Conservation (phyloP, 768 basidiomycete genomes). For the Tricholoma sp. region DNA sequence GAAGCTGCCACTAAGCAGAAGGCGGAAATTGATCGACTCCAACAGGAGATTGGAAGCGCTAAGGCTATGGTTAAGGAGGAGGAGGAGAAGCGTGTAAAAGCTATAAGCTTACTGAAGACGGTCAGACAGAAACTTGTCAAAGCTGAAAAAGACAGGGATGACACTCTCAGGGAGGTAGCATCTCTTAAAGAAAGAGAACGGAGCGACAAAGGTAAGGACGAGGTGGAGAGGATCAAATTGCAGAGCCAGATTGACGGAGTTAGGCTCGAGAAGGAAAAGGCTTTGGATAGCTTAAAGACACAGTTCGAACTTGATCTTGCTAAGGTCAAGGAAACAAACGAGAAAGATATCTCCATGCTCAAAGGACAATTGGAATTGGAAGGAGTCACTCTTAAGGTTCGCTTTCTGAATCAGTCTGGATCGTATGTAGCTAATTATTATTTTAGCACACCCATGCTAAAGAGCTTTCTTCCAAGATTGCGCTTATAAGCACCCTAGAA, state of each 20-base stretch:
- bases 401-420: constrained; percentile 6
- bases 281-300: constrained; percentile 49
- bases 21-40: constrained; percentile 53
- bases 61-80: constrained; percentile 79
- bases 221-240: constrained; percentile 46
- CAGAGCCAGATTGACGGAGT: constrained; percentile 60
- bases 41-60: constrained; percentile 55
- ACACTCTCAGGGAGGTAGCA: constrained; percentile 55
- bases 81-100: constrained; percentile 95
- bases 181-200: constrained; percentile 48
- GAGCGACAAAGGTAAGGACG: constrained; percentile 51
- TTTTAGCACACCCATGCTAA: constrained; percentile 61
- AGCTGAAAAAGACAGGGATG: constrained; percentile 91
- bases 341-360: constrained; percentile 64
- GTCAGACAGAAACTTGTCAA: constrained; percentile 97
- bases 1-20: constrained; percentile 46
- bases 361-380: constrained; percentile 78
- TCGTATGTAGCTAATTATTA: constrained; percentile 3
- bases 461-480: constrained; percentile 55
- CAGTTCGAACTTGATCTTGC: constrained; percentile 74
- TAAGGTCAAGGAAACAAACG: constrained; percentile 56
- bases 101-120: constrained; percentile 87
- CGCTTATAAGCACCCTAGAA: constrained; percentile 68
- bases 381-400: constrained; percentile 67
- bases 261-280: constrained; percentile 60